A percentile compares a stretch with the other conserved stretches of the same genome.
These are phyloP conservation scores for Trichoderma reesei DNA, from an alignment of 495 filamentous ascomycete species.

Conservation along the genomic window DNA sequence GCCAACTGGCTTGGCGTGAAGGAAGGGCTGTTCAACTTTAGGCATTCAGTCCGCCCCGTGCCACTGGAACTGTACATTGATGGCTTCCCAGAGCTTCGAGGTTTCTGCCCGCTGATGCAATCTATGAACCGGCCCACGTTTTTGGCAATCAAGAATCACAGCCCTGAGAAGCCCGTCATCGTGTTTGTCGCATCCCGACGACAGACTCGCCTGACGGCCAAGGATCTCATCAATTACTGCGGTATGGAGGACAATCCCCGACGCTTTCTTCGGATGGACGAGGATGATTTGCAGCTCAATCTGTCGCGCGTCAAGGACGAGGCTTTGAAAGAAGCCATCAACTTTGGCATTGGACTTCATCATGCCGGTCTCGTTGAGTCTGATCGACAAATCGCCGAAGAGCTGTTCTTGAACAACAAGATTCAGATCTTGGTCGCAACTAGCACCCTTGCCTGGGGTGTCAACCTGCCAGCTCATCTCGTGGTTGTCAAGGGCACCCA, in stretches of 20 bases:
- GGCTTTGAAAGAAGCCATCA: slow-evolving; percentile 79
- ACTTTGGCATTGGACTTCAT: slow-evolving; percentile 93
- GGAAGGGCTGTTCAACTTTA: slow-evolving; percentile 94
- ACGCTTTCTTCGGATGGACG: slow-evolving; percentile 84
- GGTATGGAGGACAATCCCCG: slow-evolving; percentile 97
- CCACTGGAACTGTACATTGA: slow-evolving; percentile 95
- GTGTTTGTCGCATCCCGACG: slow-evolving; percentile 94
- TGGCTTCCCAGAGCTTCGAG: slow-evolving; percentile 88
- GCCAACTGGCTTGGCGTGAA: slow-evolving; percentile 97
- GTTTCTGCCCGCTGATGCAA: slow-evolving; percentile 97
- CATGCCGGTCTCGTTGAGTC: slow-evolving; percentile 95
- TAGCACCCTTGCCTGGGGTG: slow-evolving; percentile 94
- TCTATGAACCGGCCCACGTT: slow-evolving; percentile 98
- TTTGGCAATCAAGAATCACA: slow-evolving; percentile 90
- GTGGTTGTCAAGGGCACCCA: slow-evolving; percentile 98
- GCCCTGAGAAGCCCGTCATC: slow-evolving; percentile 92
- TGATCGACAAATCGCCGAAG: slow-evolving; percentile 81
- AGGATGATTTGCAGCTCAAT: slow-evolving; percentile 83
- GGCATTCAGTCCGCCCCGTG: slow-evolving; percentile 94
- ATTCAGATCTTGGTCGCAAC: slow-evolving; percentile 97
- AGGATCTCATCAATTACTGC: slow-evolving; percentile 92
- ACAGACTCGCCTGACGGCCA: slow-evolving; percentile 89
- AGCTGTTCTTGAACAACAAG: slow-evolving; percentile 94
- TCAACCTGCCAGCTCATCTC: slow-evolving; percentile 93
- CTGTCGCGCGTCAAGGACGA: slow-evolving; percentile 84